Percentiles rank a stretch among this genome's conserved stretches.
phyloP scores from a whole-genome alignment of 768 basidiomycete species.

The Phylloporus arenicola region DNA sequence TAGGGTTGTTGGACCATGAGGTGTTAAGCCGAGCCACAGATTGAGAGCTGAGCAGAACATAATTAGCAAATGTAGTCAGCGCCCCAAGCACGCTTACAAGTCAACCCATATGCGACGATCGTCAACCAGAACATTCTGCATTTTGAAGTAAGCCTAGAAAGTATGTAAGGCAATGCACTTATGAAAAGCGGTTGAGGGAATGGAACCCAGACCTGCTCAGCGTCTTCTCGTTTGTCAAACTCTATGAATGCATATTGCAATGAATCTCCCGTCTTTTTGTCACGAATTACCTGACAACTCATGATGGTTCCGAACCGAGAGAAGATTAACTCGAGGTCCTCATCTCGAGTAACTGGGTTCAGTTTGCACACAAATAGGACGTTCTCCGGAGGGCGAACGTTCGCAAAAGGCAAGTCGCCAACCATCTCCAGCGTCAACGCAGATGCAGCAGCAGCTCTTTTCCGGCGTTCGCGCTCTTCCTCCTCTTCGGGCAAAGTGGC shows the following conservation, averaged over 20 bases:
- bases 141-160: constrained; percentile 91
- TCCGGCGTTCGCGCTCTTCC: constrained; percentile 72
- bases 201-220: constrained; percentile 69
- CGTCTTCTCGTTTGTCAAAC: constrained; percentile 89
- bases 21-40: constrained; percentile 87
- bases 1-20: constrained; percentile 75
- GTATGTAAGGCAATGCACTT: constrained; percentile 4
- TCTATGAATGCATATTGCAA: constrained; percentile 99
- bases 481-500: constrained; percentile 82
- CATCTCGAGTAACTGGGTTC: constrained; percentile 91
- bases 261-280: constrained; percentile 93
- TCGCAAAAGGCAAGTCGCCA: constrained; percentile 96
- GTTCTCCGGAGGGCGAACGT: constrained; percentile 96
- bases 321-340: constrained; percentile 96
- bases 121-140: constrained; percentile 98
- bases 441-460: constrained; percentile 85
- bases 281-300: constrained; percentile 96
- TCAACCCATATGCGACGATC: constrained; percentile 99
- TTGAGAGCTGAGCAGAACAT: constrained; percentile 59
- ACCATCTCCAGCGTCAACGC: constrained; percentile 99
- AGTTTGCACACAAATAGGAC: constrained; percentile 98
- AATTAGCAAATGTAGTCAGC: constrained; percentile 14
- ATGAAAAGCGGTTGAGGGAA: background rate
- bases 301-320: constrained; percentile 92
- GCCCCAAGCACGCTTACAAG: constrained; percentile 56